Conservation (phyloP, 495 filamentous ascomycete species). For the Usnea hakonensis region DNA sequence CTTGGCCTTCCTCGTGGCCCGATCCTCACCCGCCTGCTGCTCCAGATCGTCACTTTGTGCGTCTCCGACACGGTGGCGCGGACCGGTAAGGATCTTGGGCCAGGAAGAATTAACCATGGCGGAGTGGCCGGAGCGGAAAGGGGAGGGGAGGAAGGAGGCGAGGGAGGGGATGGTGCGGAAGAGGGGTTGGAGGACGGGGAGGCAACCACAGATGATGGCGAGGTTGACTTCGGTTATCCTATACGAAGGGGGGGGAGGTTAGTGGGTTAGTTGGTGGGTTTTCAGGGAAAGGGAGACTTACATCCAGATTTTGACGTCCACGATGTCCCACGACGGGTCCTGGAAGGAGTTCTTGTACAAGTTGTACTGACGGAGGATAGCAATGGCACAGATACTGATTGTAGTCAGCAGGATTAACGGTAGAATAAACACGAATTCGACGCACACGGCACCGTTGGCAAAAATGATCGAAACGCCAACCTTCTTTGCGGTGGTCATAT, state of each 20-base stretch:
- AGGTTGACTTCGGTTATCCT: conserved; percentile 13
- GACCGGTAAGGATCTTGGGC: background rate
- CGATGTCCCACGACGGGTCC: background rate
- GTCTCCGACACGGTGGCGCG: background rate
- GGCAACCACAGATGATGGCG: conserved; percentile 16
- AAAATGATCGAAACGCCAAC: conserved; percentile 8
- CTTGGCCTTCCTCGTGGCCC: too few relatives aligned
- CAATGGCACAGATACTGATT: background rate
- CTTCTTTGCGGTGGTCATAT: conserved; percentile 3
- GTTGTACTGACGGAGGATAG: conserved; percentile 3
- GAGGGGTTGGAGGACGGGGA: conserved; percentile 5
- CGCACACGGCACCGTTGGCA: conserved; percentile 8
- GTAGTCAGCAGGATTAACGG: background rate
- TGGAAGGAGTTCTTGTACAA: background rate
- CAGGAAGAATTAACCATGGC: background rate
- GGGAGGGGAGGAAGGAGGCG: background rate
- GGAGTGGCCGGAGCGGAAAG: background rate
- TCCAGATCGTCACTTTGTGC: too few relatives aligned
- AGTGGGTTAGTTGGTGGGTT: too few relatives aligned
- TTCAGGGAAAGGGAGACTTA: background rate
- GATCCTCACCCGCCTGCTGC: too few relatives aligned
- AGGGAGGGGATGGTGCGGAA: conserved; percentile 1
- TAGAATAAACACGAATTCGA: background rate
- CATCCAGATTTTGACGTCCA: conserved; percentile 2
- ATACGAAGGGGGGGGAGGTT: background rate